phyloP scores from a whole-genome alignment of 305 asterid genomes.

The Fraxinus ornus region DNA sequence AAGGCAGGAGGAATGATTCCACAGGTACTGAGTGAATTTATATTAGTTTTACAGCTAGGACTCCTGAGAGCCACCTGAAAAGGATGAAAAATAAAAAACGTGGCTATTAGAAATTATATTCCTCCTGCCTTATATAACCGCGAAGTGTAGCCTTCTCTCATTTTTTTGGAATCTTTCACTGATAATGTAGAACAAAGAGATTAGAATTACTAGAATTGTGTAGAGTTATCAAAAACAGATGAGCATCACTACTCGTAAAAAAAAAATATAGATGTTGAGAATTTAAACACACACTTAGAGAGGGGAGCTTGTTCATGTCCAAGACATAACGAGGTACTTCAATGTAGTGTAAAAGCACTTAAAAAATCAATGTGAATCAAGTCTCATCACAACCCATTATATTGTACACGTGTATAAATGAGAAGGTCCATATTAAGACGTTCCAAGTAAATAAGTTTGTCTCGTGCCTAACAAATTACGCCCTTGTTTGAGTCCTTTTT shows the following conservation, averaged over 20 bases:
- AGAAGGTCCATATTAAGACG: neutral
- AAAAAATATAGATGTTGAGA: no score
- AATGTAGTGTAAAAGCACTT: neutral
- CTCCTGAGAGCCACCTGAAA: neutral
- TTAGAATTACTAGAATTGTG: neutral
- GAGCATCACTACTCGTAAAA: neutral
- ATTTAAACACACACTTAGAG: neutral
- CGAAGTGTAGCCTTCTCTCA: neutral
- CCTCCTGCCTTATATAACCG: no score
- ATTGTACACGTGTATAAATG: neutral
- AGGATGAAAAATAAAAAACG: conserved; percentile 20
- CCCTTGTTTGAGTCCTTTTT: no score
- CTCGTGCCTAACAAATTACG: neutral
- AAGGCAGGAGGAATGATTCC: conserved; percentile 26
- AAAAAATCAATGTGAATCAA: neutral
- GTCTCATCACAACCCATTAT: neutral
- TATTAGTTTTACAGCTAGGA: conserved; percentile 17
- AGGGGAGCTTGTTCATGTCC: neutral
- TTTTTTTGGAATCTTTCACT: neutral
- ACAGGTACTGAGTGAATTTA: neutral
- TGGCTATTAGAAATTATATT: neutral
- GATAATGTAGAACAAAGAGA: neutral
- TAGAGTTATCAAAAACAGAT: neutral
- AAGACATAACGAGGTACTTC: no score
- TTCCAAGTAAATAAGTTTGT: neutral